These are phyloP conservation scores for Candida stauntonica DNA, from an alignment of 805 yeast species.

Conservation along the genomic window DNA sequence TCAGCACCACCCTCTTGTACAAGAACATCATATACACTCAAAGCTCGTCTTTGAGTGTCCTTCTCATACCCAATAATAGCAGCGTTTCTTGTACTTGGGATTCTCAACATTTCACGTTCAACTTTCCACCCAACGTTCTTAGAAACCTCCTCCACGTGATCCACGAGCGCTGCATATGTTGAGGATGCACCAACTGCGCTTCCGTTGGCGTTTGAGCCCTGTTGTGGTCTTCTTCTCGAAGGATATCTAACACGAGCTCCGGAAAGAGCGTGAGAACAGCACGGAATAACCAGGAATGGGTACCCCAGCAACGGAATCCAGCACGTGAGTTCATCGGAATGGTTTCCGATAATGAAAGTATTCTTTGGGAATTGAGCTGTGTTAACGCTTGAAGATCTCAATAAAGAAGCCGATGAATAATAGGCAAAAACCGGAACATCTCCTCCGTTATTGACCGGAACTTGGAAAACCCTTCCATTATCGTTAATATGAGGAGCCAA, in stretches of 20 bases:
- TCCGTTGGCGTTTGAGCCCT: constrained; percentile 19
- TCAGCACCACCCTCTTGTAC: constrained; percentile 84
- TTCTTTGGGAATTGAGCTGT: constrained; percentile 62
- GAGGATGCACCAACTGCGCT: constrained; percentile 40
- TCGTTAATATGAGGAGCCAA: constrained; percentile 51
- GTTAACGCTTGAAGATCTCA: constrained; percentile 51
- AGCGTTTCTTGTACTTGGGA: constrained; percentile 91
- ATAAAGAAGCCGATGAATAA: constrained; percentile 39
- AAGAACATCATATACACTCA: constrained; percentile 50
- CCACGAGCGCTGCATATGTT: constrained; percentile 81
- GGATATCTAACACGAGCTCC: constrained; percentile 72
- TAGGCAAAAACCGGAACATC: constrained; percentile 45
- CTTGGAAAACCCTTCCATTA: constrained; percentile 59
- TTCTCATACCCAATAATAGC: constrained; percentile 72
- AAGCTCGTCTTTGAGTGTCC: constrained; percentile 23
- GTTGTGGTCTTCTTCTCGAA: constrained; percentile 32
- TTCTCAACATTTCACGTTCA: constrained; percentile 81
- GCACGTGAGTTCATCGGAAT: constrained; percentile 90
- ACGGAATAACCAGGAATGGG: constrained; percentile 90
- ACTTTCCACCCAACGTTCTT: constrained; percentile 74
- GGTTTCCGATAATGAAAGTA: constrained; percentile 89
- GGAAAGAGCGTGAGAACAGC: constrained; percentile 84
- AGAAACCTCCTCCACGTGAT: constrained; percentile 73
- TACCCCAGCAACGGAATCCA: constrained; percentile 89
- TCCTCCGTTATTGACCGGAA: constrained; percentile 28